These are phyloP conservation scores for Leccinum fallax DNA, from an alignment of 1,284 basidiomycete genomes.

Conservation along the genomic window DNA sequence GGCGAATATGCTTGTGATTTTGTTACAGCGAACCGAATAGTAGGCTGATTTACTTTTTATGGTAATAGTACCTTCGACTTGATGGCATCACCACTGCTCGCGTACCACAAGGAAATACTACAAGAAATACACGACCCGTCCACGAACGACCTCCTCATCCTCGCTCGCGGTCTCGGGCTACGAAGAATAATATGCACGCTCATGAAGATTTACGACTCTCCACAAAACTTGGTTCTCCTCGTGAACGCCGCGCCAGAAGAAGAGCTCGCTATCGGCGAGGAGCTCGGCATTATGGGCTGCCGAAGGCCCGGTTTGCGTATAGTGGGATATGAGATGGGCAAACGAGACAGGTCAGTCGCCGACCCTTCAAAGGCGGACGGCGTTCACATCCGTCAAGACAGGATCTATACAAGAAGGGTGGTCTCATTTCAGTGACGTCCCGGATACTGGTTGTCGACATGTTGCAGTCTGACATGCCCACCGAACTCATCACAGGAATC, in stretches of 20 bases:
- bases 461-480: constrained; percentile 86
- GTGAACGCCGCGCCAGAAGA: constrained; percentile 90
- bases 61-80: background rate
- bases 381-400: constrained; percentile 52
- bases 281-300: constrained; percentile 91
- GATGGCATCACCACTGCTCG: constrained; percentile 44
- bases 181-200: constrained; percentile 83
- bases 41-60: background rate
- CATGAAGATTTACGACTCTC: constrained; percentile 91
- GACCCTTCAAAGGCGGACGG: background rate
- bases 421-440: constrained; percentile 91
- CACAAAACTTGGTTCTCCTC: constrained; percentile 81
- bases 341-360: constrained; percentile 69
- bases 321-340: constrained; percentile 83
- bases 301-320: constrained; percentile 83
- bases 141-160: constrained; percentile 79
- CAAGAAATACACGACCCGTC: constrained; percentile 74
- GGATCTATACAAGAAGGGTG: constrained; percentile 83
- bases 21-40: background rate
- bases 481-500: constrained; percentile 87
- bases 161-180: constrained; percentile 88
- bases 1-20: background rate
- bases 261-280: constrained; percentile 89
- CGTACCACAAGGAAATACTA: constrained; percentile 67
- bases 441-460: constrained; percentile 96